A percentile compares a stretch with the other conserved stretches of the same genome.
Evolutionary conservation across 805 yeast genomes (phyloP).

Genomic region (Candida dajiaensis): DNA sequence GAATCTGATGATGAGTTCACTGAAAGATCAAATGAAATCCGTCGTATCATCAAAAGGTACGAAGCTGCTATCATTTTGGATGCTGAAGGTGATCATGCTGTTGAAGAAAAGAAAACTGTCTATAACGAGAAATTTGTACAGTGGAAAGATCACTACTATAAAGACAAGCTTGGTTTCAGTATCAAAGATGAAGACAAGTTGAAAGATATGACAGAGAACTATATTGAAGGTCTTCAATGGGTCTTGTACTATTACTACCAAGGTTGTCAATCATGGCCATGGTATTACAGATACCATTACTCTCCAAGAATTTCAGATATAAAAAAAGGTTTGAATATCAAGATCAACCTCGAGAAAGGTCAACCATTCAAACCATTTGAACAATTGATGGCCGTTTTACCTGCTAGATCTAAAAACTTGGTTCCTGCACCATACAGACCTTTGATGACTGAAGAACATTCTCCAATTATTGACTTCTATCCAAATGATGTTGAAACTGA

Average conservation of each 20-base stretch:
- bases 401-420: conserved; percentile 79
- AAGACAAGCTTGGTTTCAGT: conserved; percentile 65
- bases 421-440: conserved; percentile 75
- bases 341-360: conserved; percentile 60
- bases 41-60: conserved; percentile 54
- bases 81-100: conserved; percentile 51
- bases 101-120: conserved; percentile 46
- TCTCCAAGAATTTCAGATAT: conserved; percentile 93
- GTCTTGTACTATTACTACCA: conserved; percentile 84
- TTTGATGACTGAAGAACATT: conserved; percentile 77
- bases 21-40: conserved; percentile 44
- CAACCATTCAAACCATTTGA: conserved; percentile 87
- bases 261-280: conserved; percentile 93
- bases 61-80: conserved; percentile 51
- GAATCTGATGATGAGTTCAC: conserved; percentile 63
- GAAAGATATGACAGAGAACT: conserved; percentile 65
- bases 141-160: conserved; percentile 87
- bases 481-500: conserved; percentile 86
- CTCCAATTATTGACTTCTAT: conserved; percentile 90
- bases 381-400: conserved; percentile 95
- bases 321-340: conserved; percentile 59
- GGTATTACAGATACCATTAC: conserved; percentile 89
- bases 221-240: conserved; percentile 96
- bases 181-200: conserved; percentile 55
- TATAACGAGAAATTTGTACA: conserved; percentile 67